Conservation (phyloP, 257 asterid species). For the Penstemon davidsonii region DNA sequence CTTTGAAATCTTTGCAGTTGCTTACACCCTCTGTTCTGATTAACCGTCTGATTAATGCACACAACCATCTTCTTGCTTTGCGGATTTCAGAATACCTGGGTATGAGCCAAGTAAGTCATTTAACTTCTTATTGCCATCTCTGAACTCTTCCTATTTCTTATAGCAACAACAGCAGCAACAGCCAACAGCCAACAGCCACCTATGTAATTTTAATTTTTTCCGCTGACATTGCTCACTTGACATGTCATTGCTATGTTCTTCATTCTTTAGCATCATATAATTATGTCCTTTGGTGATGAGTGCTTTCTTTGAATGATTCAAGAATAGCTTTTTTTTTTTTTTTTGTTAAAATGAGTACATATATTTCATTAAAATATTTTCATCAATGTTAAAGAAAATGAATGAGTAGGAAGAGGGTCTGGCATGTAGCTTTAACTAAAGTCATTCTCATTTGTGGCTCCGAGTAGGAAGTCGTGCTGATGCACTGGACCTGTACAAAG, state of each 20-base stretch:
- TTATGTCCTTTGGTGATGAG: not conserved
- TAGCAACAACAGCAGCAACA: not conserved
- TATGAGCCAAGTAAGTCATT: constrained; percentile 70
- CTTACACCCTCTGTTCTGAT: constrained; percentile 87
- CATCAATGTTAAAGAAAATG: constrained; percentile 3
- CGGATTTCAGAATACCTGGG: constrained; percentile 85
- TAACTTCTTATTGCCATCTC: constrained; percentile 3
- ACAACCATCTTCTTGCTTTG: constrained; percentile 77
- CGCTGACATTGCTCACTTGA: not conserved
- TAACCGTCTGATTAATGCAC: constrained; percentile 87
- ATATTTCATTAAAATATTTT: not conserved
- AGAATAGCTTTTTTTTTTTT: not conserved
- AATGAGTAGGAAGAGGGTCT: not conserved
- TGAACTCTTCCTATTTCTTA: not conserved
- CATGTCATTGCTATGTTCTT: constrained; percentile 16
- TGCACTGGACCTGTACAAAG: constrained; percentile 96
- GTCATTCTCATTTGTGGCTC: constrained; percentile 29
- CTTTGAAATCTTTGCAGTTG: constrained; percentile 47
- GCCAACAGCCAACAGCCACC: constrained; percentile 24
- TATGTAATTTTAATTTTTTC: constrained; percentile 4
- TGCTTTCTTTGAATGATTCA: constrained; percentile 19
- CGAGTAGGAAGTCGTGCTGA: constrained; percentile 79
- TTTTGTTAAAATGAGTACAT: not conserved
- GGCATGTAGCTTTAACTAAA: not conserved
- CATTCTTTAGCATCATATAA: not conserved